Conservation (phyloP, 2,329 filamentous ascomycete species). For the Pyrenophora seminiperda region DNA sequence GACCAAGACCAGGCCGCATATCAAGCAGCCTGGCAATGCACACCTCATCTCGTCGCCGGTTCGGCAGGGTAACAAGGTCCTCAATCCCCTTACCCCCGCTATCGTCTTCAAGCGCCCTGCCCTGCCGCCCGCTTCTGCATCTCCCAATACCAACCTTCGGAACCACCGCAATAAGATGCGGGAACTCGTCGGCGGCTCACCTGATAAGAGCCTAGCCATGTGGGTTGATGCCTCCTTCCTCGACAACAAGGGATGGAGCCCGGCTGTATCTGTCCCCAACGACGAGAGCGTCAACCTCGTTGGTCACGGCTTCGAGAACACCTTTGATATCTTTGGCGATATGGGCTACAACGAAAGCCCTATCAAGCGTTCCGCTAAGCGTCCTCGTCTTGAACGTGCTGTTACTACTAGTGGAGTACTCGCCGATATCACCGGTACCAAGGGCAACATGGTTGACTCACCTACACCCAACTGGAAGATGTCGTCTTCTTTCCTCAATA, state of each 20-base stretch:
- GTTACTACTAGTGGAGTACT: conserved; percentile 66
- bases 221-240: conserved; percentile 59
- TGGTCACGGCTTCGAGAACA: conserved; percentile 54
- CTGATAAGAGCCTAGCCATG: conserved; percentile 62
- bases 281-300: conserved; percentile 61
- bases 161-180: conserved; percentile 84
- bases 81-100: conserved; percentile 74
- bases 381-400: conserved; percentile 66
- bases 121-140: conserved; percentile 75
- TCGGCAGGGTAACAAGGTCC: conserved; percentile 41
- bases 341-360: conserved; percentile 64
- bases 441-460: conserved; percentile 52
- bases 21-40: conserved; percentile 51
- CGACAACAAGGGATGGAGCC: conserved; percentile 60
- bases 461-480: conserved; percentile 45
- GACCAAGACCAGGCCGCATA: conserved; percentile 67
- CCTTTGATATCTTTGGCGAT: conserved; percentile 67
- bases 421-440: conserved; percentile 62
- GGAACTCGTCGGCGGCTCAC: conserved; percentile 76
- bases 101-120: conserved; percentile 76
- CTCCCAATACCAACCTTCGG: conserved; percentile 88
- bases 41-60: conserved; percentile 51
- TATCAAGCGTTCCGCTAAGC: conserved; percentile 64
- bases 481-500: conserved; percentile 44
- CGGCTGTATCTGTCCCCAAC: conserved; percentile 67